Conservation (phyloP, 1,284 basidiomycete genomes). For the Lignosus rhinocerotis region DNA sequence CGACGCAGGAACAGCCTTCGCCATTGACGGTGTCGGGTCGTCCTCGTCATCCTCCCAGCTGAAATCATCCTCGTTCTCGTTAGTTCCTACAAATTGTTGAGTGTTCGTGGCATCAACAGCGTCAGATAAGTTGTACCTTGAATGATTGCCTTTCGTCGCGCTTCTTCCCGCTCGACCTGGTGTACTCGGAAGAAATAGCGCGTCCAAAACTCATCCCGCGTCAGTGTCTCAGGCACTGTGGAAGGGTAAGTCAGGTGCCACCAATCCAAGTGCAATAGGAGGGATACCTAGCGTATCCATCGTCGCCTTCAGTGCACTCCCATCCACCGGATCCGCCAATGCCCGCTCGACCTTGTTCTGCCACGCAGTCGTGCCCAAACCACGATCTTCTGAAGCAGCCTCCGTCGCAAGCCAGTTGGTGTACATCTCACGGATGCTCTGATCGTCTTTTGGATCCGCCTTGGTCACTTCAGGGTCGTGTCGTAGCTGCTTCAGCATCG, state of each 20-base stretch:
- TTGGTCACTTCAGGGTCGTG: slow-evolving; percentile 77
- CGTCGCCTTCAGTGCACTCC: slow-evolving; percentile 58
- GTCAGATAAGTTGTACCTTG: slow-evolving; percentile 53
- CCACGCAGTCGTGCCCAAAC: slow-evolving; percentile 60
- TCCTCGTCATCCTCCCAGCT: slow-evolving; percentile 82
- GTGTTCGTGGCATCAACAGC: neutral
- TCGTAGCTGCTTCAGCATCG: slow-evolving; percentile 71
- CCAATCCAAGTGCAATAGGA: neutral
- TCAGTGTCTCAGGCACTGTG: slow-evolving; percentile 72
- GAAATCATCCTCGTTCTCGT: slow-evolving; percentile 73
- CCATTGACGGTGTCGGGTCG: slow-evolving; percentile 42
- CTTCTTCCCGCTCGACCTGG: slow-evolving; percentile 84
- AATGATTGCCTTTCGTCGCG: slow-evolving; percentile 78
- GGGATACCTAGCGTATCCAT: slow-evolving; percentile 58
- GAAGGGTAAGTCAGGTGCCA: neutral
- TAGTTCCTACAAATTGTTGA: slow-evolving; percentile 41
- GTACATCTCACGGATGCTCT: slow-evolving; percentile 57
- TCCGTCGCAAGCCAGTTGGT: slow-evolving; percentile 58
- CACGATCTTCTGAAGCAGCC: slow-evolving; percentile 54
- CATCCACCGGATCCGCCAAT: slow-evolving; percentile 53
- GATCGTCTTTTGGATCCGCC: slow-evolving; percentile 73
- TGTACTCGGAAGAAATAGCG: slow-evolving; percentile 90
- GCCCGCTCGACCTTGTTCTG: slow-evolving; percentile 48
- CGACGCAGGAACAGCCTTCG: slow-evolving; percentile 13
- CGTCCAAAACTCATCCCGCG: slow-evolving; percentile 81